Evolutionary conservation across 2,329 filamentous ascomycete species (phyloP).

Genomic region (Fusarium sambucinum): DNA sequence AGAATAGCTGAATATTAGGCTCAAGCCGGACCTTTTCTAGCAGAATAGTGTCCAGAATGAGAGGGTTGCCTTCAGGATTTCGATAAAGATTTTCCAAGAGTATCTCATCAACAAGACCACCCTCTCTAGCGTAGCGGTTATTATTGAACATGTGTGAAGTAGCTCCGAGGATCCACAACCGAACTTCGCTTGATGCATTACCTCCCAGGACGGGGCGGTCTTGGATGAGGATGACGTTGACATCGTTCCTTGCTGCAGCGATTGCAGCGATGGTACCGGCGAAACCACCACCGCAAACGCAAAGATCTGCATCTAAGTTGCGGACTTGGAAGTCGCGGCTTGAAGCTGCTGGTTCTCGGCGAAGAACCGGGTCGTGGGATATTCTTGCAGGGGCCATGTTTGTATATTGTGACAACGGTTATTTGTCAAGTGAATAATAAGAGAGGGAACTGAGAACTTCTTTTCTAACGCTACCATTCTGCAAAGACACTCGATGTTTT

Average conservation of each 20-base stretch:
- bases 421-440: no score
- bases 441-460: no score
- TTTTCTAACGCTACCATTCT: fast-evolving
- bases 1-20: not conserved
- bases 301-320: conserved; percentile 4
- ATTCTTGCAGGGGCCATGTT: conserved; percentile 30
- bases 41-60: conserved; percentile 19
- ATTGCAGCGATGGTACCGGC: conserved; percentile 16
- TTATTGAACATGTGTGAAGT: conserved; percentile 27
- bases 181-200: conserved; percentile 23
- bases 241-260: conserved; percentile 15
- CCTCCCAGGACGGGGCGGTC: conserved; percentile 20
- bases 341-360: conserved; percentile 16
- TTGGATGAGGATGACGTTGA: conserved; percentile 16
- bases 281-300: conserved; percentile 19
- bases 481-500: not conserved
- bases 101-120: conserved; percentile 25
- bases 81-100: conserved; percentile 19
- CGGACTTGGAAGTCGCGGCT: conserved; percentile 20
- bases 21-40: conserved; percentile 16
- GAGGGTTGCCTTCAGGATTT: conserved; percentile 11
- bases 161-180: conserved; percentile 21
- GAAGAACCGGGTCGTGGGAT: conserved; percentile 21
- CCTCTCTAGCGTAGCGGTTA: conserved; percentile 25
- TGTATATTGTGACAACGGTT: no score